Percentiles rank a stretch among this genome's conserved stretches.
Evolutionary conservation across 2,329 filamentous ascomycete genomes (phyloP).

Genomic region (Niveomyces coronatus): DNA sequence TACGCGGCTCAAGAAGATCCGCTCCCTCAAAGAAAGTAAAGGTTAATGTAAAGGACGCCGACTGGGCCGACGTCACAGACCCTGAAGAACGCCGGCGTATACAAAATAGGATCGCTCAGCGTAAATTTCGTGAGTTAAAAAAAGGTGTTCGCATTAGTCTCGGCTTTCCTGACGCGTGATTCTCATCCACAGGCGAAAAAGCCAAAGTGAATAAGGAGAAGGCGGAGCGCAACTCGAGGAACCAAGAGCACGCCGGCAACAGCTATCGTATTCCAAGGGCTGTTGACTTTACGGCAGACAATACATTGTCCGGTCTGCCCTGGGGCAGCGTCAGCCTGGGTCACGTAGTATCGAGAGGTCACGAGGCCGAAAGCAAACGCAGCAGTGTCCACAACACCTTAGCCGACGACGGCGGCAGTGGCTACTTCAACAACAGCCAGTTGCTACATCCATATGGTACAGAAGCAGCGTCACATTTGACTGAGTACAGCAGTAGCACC

Average conservation of each 20-base stretch:
- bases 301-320: constrained; percentile 53
- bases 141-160: too few species aligned
- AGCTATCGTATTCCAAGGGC: constrained; percentile 53
- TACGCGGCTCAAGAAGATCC: constrained; percentile 18
- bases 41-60: constrained; percentile 37
- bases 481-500: constrained; percentile 24
- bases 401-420: constrained; percentile 23
- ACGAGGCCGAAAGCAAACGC: constrained; percentile 36
- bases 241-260: constrained; percentile 52
- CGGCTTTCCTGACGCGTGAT: constrained; percentile 7
- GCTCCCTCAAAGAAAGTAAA: constrained; percentile 27
- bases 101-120: constrained; percentile 66
- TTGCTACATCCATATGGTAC: constrained; percentile 14
- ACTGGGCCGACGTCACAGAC: constrained; percentile 62
- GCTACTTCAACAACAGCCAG: constrained; percentile 15
- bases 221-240: constrained; percentile 50
- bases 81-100: constrained; percentile 62
- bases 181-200: constrained; percentile 49
- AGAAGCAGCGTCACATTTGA: constrained; percentile 17
- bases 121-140: constrained; percentile 64
- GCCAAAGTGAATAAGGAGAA: constrained; percentile 57
- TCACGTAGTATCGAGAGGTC: constrained; percentile 39
- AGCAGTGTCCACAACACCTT: constrained; percentile 26
- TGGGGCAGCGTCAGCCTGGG: constrained; percentile 61
- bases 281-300: constrained; percentile 40